These are phyloP conservation scores for Climacium dendroides DNA, from an alignment of 225 moss, liverwort and hornwort genomes.

Conservation along the genomic window DNA sequence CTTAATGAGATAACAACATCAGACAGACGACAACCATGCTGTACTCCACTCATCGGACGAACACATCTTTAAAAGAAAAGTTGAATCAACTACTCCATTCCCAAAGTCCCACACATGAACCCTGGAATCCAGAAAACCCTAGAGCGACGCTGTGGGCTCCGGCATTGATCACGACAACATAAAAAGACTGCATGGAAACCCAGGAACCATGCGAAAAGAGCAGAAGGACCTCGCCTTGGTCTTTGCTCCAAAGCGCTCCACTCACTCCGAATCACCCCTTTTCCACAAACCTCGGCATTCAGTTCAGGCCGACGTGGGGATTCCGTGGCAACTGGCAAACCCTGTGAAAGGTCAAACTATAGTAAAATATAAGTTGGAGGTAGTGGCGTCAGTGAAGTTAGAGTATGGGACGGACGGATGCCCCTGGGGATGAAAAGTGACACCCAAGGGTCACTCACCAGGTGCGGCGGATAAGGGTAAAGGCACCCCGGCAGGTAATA, in stretches of 20 bases:
- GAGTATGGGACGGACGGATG: background rate
- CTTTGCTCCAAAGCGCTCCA: background rate
- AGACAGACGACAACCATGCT: background rate
- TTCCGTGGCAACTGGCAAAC: background rate
- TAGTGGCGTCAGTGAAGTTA: background rate
- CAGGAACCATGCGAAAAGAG: background rate
- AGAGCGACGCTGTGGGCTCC: background rate
- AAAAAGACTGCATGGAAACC: background rate
- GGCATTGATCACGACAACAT: background rate
- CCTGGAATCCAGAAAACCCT: background rate
- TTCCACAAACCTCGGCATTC: background rate
- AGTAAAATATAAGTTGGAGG: background rate
- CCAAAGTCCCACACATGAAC: background rate
- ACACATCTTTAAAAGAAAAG: background rate
- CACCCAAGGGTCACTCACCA: background rate
- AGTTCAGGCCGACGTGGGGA: background rate
- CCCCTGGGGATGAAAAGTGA: background rate
- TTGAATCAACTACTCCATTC: background rate
- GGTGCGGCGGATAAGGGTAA: slow-evolving; percentile 7
- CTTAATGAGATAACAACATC: background rate
- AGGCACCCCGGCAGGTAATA: background rate
- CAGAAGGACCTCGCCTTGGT: background rate
- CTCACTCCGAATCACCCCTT: background rate
- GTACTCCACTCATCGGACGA: background rate
- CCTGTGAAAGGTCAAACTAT: background rate